phyloP scores from a whole-genome alignment of 345 rosid genomes.

The Murraya koenigii region DNA sequence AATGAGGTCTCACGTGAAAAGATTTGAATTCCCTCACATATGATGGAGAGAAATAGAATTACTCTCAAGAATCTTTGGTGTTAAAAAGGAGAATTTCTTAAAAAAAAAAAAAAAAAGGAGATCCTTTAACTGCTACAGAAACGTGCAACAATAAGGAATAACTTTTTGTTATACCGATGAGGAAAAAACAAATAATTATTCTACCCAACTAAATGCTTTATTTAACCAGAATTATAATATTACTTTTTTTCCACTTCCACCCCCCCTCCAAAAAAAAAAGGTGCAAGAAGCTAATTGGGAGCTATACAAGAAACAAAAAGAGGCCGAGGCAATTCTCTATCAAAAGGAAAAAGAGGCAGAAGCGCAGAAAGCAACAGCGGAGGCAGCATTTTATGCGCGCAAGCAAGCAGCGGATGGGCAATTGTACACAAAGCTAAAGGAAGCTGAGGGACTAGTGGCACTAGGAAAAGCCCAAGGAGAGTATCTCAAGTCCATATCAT shows the following conservation, averaged over 20 bases:
- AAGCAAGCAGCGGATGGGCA: constrained; percentile 40
- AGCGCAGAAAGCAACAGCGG: constrained; percentile 63
- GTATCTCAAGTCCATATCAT: constrained; percentile 51
- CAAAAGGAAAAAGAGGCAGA: constrained; percentile 56
- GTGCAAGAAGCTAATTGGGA: constrained; percentile 83
- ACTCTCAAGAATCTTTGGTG: too few relatives aligned
- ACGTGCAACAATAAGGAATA: too few relatives aligned
- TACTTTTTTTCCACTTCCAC: too few relatives aligned
- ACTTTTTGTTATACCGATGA: not conserved
- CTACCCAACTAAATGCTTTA: not conserved
- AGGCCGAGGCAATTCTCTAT: constrained; percentile 57
- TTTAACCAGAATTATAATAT: not conserved
- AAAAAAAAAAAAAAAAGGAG: too few relatives aligned
- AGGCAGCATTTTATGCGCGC: constrained; percentile 49
- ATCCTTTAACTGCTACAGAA: too few relatives aligned
- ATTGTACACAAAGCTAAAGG: constrained; percentile 49
- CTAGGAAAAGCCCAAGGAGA: constrained; percentile 62
- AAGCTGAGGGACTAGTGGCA: constrained; percentile 64
- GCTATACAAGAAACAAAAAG: constrained; percentile 57
- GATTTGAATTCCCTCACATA: too few relatives aligned
- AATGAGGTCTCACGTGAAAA: too few relatives aligned
- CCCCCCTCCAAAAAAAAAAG: not conserved
- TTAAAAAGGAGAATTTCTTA: too few relatives aligned
- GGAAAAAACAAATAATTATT: too few relatives aligned
- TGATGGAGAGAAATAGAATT: too few relatives aligned